Evolutionary conservation across 31 red algal genomes (phyloP), one percentile per base, ranked within the genome.

Genomic region (Odonthalia washingtoniensis): DNA sequence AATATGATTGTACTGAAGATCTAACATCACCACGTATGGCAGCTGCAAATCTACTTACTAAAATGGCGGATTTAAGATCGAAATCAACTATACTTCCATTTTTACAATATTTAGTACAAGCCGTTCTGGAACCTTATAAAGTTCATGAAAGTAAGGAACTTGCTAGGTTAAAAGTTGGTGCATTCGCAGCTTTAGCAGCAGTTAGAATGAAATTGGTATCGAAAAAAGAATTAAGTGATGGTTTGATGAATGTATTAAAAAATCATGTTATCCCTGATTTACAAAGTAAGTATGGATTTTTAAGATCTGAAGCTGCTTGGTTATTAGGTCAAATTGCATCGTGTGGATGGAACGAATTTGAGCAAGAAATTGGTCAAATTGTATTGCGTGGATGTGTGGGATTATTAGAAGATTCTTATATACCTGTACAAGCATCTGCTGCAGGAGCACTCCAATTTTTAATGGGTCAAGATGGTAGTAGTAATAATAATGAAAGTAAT

Each of bases 41-140:
- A 27, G 90, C 95, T 17, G 64, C 86, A 12, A 81, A 80, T 64
- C 68, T 97, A 26, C 65, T 97, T 5, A 78, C 88, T 6, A 85
- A 87, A 41, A 82, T 97, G 78, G 60, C 87, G 0, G 72, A 78
- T 63, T 40, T 91, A 40, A 81, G 91, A 24, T 84, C 80, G 28
- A 88, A 94, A 77, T 89, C 66, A 43, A 88, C 78, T 38, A 66
- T 97, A 41, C 78, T 94, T 5, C 95, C 95, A 0, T 97, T 97
- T 44, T 60, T 91, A 1, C 60, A 73, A 32, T 78, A 92, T 63
- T 63, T 94, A 9, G 34, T 84, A n/a, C 46, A 75, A 40, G 43
- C 78, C 52, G 80, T 97, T 6, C 77, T 94, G 1, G 87, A 86
- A 27, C 91, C 86, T 65, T 86, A 78, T 30, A 32, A 42, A 30